A percentile compares a stretch with the other conserved stretches of the same genome.
Conservation (phyloP, 2,329 filamentous ascomycete genomes). For the Scedosporium aurantiacum region DNA sequence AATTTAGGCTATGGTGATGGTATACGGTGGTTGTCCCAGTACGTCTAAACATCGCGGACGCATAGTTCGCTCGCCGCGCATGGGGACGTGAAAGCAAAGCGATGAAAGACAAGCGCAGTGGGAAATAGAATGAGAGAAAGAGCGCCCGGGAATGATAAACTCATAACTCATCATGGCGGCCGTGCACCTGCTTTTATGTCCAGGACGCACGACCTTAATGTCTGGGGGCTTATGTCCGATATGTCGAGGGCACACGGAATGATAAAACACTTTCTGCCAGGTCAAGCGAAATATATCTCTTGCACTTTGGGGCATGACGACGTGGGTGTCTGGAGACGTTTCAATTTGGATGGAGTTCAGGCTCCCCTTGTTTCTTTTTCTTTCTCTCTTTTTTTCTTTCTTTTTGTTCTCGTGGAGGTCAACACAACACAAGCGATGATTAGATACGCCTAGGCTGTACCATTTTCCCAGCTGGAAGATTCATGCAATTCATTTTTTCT, state of each 20-base stretch:
- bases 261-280: slow-evolving; percentile 6
- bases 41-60: slow-evolving; percentile 52
- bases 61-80: neutral
- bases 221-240: neutral
- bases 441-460: neutral
- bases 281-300: slow-evolving; percentile 11
- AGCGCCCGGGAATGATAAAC: neutral
- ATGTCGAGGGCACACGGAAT: neutral
- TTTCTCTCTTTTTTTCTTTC: neutral
- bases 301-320: neutral
- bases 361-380: neutral
- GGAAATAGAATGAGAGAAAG: slow-evolving; percentile 19
- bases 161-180: neutral
- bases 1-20: slow-evolving; percentile 67
- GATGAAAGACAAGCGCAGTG: neutral
- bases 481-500: neutral
- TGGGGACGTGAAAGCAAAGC: neutral
- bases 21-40: slow-evolving; percentile 87
- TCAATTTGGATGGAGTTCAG: slow-evolving; percentile 1
- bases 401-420: slow-evolving; percentile 6
- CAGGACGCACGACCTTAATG: neutral
- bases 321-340: neutral
- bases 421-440: slow-evolving; percentile 7
- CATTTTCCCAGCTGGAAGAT: neutral
- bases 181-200: neutral